Evolutionary conservation across 257 asterid genomes (phyloP).

Genomic region (Solanum chmielewskii): DNA sequence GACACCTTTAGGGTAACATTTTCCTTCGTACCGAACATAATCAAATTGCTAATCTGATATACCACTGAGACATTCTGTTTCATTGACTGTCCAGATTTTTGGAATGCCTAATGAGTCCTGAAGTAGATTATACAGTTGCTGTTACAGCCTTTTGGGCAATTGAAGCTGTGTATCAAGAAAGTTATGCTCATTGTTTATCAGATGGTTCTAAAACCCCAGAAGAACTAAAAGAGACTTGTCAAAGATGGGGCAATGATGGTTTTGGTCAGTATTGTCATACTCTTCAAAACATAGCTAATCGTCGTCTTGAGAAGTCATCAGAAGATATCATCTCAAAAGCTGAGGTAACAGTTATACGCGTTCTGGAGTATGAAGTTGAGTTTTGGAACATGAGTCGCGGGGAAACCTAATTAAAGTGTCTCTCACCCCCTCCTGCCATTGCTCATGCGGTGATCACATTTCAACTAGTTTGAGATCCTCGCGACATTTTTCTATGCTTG

Average conservation of each 20-base stretch:
- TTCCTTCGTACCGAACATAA: neutral
- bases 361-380: conserved; percentile 58
- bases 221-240: conserved; percentile 61
- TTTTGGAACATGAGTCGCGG: conserved; percentile 79
- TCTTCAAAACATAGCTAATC: conserved; percentile 42
- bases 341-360: conserved; percentile 30
- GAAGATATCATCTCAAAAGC: conserved; percentile 39
- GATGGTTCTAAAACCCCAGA: conserved; percentile 46
- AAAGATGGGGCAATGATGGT: conserved; percentile 58
- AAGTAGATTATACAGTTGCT: conserved; percentile 55
- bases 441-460: neutral
- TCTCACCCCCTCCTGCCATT: neutral
- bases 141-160: conserved; percentile 72
- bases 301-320: conserved; percentile 34
- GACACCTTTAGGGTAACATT: neutral
- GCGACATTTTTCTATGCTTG: neutral
- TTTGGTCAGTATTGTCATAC: conserved; percentile 47
- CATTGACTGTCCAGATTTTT: conserved; percentile 26
- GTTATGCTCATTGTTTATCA: conserved; percentile 78
- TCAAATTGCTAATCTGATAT: neutral
- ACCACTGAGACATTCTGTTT: neutral
- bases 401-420: neutral
- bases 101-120: conserved; percentile 47
- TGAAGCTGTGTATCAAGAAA: conserved; percentile 70
- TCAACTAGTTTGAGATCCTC: neutral